Evolutionary conservation across 2,329 filamentous ascomycete genomes (phyloP), one percentile per base, ranked within the genome.

Genomic region (Botryotinia convoluta): DNA sequence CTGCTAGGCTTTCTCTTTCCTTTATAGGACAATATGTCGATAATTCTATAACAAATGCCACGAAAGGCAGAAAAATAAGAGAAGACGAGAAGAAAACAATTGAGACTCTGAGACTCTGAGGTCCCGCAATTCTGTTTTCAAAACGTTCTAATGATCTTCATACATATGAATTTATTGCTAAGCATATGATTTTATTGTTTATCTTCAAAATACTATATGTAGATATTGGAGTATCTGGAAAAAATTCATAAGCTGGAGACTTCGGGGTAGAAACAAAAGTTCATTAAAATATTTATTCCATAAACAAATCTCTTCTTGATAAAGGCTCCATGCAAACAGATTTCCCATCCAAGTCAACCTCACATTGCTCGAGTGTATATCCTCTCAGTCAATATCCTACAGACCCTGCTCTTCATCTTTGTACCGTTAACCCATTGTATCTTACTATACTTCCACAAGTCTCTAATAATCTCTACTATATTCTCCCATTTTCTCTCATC

Each of bases 371-470:
- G 32, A 37, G 5, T 61, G 12, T n/a, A 10, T 8, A 65, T 18
- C 22, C 32, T 67, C 45, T 67, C 64, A 12, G 45, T 67, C 22
- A 67, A 37, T 67, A 54, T 54, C 32, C 16, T 67, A 51, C 63
- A 67, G 12, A n/a, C 45, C 45, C 48, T 54, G 16, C 12, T 39
- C 45, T 67, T 65, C 18, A 39, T n/a, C 14, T 29, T 51, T 12
- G 32, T 35, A 54, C n/a, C 32, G 12, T n/a, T 54, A 12, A 16
- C 26, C 64, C 45, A 67, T 67, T 54, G 22, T 35, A 67, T 45
- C 32, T 67, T 35, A n/a, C 32, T 29, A 32, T 67, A 54, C 16
- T 67, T 54, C 45, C 64, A 67, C 9, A 67, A 6, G 29, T 54
- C 64, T 20, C 35, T 9, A 14, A 39, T 54, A 1, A 67, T 67